Evolutionary conservation across 2,329 filamentous ascomycete genomes (phyloP).

Genomic region (Aureobasidium sp.): DNA sequence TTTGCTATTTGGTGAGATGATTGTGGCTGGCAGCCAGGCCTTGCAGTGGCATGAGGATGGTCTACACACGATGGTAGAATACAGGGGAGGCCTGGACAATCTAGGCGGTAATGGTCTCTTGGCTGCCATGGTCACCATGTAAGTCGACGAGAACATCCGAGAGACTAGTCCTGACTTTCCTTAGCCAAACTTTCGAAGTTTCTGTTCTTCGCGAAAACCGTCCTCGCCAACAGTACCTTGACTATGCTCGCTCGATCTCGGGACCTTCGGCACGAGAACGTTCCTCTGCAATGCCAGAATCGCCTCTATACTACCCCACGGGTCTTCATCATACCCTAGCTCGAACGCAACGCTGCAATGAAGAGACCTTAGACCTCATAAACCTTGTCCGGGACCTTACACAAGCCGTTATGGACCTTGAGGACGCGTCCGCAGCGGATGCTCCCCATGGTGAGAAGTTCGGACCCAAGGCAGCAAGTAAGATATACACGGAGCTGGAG

Average conservation of each 20-base stretch:
- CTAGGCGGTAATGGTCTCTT: constrained; percentile 22
- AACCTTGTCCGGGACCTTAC: background rate
- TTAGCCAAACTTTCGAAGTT: constrained; percentile 4
- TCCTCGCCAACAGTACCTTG: constrained; percentile 5
- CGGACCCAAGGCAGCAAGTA: background rate
- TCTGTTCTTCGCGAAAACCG: background rate
- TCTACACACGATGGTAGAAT: constrained; percentile 24
- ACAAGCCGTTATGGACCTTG: background rate
- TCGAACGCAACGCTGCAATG: background rate
- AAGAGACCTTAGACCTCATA: background rate
- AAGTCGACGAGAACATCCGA: background rate
- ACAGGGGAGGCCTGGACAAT: constrained; percentile 26
- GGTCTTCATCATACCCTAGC: background rate
- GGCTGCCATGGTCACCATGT: constrained; percentile 14
- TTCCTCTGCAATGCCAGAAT: background rate
- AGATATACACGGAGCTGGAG: background rate
- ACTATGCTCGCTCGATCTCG: constrained; percentile 1
- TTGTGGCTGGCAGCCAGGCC: constrained; percentile 22
- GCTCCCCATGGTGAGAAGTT: background rate
- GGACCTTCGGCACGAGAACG: background rate
- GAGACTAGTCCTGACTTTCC: background rate
- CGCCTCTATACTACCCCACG: constrained; percentile 7
- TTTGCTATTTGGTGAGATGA: constrained; percentile 27
- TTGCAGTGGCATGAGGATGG: constrained; percentile 25
- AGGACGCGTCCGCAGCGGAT: background rate